Conservation (phyloP, 495 filamentous ascomycete species). For the Thozetella sp. region DNA sequence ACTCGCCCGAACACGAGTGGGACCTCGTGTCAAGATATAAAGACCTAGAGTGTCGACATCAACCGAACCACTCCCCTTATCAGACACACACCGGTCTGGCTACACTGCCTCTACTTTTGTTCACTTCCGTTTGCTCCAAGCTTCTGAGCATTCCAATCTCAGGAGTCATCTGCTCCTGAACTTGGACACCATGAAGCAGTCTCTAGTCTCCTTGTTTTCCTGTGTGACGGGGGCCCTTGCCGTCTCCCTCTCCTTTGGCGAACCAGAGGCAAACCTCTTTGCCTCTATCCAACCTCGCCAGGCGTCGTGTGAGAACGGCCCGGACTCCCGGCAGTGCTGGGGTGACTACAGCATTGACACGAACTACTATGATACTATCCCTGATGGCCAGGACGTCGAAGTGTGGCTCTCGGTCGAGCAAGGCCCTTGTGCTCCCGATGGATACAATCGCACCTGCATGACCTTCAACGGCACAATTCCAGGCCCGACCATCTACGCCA, state of each 20-base stretch:
- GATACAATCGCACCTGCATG: conserved; percentile 51
- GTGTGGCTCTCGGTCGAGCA: conserved; percentile 24
- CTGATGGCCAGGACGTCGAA: conserved; percentile 10
- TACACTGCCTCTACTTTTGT: too few species aligned
- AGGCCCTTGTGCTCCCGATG: conserved; percentile 43
- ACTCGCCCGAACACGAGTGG: background rate
- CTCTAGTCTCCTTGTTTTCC: background rate
- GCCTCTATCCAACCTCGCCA: background rate
- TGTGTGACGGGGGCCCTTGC: background rate
- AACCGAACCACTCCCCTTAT: too few species aligned
- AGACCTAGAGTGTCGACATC: background rate
- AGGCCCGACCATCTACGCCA: conserved; percentile 54
- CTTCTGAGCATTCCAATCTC: too few species aligned
- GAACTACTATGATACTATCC: conserved; percentile 20
- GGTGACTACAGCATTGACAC: conserved; percentile 18
- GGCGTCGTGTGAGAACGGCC: conserved; percentile 11
- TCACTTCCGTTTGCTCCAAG: too few species aligned
- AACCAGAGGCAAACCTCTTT: background rate
- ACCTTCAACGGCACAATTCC: conserved; percentile 58
- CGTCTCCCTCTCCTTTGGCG: background rate
- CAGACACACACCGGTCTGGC: too few species aligned
- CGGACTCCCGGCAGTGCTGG: conserved; percentile 19
- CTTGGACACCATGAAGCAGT: background rate
- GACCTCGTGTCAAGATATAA: background rate
- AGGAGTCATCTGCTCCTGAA: background rate